Base-by-base conservation (phyloP, 768 basidiomycete genomes). In the Candolleomyces eurysporus region DNA sequence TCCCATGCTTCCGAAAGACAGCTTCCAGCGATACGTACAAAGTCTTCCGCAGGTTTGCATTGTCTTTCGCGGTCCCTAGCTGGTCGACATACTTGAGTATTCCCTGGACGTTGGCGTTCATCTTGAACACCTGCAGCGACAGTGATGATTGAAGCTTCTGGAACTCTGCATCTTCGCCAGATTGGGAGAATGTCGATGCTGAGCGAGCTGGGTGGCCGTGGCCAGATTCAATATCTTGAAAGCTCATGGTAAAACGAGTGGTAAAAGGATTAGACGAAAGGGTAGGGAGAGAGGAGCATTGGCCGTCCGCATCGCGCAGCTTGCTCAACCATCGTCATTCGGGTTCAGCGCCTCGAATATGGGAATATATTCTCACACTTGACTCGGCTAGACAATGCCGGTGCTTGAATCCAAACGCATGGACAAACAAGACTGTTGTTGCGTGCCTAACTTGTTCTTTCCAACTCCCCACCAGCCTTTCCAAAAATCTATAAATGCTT, bases 51-150 rank as follows among this genome's bases (percentile, higher is more conserved):
- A 98, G 75, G 2, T 79, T 73, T 0, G 89, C 85, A 17, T 89
- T 92, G 72, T 98, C 96, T 68, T 87, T 86, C 36, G 78, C 78
- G 0, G 90, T 93, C 4, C 96, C 96, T 1, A 99, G 84, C 73
- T 96, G 92, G 70, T 98, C 95, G n/a, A 98, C 93, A n/a, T 95
- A 82, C 75, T 92, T 93, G 67, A 94, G 74, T 53, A 99, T 96
- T 16, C 92, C 96, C 69, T 96, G 93, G 3, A 98, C 94, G 75
- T 99, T 99, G 61, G 92, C 86, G 68, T 96, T 96, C 79, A 98
- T 94, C 84, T 98, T 98, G 89, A 98, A 98, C 61, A 96, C 93
- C 73, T 98, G 96, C 6, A 98, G 82, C 0, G 90, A 90, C 62
- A 94, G 75, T 14, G 92, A 92, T 3, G 84, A 86, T 70, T 94